Base-by-base conservation (phyloP, 768 basidiomycete species). In the Tulasnella sp. region DNA sequence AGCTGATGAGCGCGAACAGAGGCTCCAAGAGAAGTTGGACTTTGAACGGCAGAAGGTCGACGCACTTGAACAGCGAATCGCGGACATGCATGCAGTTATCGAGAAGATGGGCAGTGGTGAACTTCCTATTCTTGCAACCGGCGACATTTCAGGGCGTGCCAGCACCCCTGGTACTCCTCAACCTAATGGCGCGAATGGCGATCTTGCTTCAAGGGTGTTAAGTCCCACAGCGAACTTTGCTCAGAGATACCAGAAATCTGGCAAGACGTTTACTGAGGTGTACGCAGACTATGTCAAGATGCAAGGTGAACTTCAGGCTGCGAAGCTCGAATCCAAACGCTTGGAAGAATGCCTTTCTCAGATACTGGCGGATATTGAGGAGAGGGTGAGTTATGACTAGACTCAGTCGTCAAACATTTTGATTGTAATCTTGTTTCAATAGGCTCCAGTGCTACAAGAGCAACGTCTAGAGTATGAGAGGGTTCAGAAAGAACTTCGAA, bases 181-280 rank as follows among this genome's bases (percentile, higher is more conserved):
- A 37, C 64, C 71, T 45, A 66, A 60, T 3, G 20, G 25, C 60
- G 68, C 1, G 63, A 69, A 16, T 52, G 59, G 39, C 53, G 66
- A n/a, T 72, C 77, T 54, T 49, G 67, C 67, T 83, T 45, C 61
- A 77, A 39, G 28, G 48, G 42, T 79, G 37, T 67, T 91, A 15
- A 90, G 86, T 60, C 89, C 92, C 1, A 87, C 91, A 0, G 84
- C 92, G 10, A 81, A 83, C 3, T 78, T 93, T 69, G 88, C 82
- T 5, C 80, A 80, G 66, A 77, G 72, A 55, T 76, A 81, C 19
- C 89, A 91, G 67, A 79, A 77, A 63, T 76, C 71, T 24, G 88
- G 86, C 25, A 86, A 85, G 72, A 85, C 84, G 1, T 93, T 93
- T 67, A 93, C 93, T 0, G 86, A 95, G 60, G 81, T 98, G 19